A percentile compares a stretch with the other conserved stretches of the same genome.
Conservation (phyloP, 768 basidiomycete species). For the Myochromella boudieri region DNA sequence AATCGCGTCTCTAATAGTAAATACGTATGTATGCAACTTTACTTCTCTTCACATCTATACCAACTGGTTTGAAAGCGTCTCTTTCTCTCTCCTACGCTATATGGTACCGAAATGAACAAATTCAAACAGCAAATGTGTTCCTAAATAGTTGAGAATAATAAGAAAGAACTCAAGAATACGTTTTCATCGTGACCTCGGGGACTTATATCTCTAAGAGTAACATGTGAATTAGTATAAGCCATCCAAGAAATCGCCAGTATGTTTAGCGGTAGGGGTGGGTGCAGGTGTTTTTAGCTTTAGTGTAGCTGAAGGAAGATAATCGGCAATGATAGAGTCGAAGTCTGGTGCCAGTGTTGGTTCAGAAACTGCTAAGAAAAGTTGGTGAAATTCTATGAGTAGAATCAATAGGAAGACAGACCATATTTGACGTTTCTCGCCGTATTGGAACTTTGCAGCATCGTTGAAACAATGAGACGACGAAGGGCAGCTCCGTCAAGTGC, state of each 20-base stretch:
- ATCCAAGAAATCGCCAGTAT: conserved; percentile 36
- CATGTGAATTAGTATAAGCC: conserved; percentile 39
- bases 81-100: too few relatives aligned
- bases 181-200: too few relatives aligned
- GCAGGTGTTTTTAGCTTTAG: conserved; percentile 20
- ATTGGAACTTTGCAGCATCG: conserved; percentile 53
- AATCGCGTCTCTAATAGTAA: too few relatives aligned
- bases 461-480: conserved; percentile 64
- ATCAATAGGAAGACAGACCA: conserved; percentile 27
- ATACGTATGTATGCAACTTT: too few relatives aligned
- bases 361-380: conserved; percentile 34
- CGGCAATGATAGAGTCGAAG: conserved; percentile 74
- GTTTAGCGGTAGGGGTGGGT: conserved; percentile 17
- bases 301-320: conserved; percentile 53
- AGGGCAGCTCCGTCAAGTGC: conserved; percentile 65
- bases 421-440: conserved; percentile 45
- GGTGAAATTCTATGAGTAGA: conserved; percentile 15
- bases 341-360: conserved; percentile 44
- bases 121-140: too few relatives aligned
- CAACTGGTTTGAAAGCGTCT: too few relatives aligned
- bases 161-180: too few relatives aligned
- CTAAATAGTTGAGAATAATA: too few relatives aligned
- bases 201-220: too few relatives aligned
- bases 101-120: too few relatives aligned
- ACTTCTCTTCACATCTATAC: too few relatives aligned